A percentile compares a stretch with the other conserved stretches of the same genome.
phyloP scores from a whole-genome alignment of 2,329 filamentous ascomycete genomes.

The Sordariomycetes sp. region DNA sequence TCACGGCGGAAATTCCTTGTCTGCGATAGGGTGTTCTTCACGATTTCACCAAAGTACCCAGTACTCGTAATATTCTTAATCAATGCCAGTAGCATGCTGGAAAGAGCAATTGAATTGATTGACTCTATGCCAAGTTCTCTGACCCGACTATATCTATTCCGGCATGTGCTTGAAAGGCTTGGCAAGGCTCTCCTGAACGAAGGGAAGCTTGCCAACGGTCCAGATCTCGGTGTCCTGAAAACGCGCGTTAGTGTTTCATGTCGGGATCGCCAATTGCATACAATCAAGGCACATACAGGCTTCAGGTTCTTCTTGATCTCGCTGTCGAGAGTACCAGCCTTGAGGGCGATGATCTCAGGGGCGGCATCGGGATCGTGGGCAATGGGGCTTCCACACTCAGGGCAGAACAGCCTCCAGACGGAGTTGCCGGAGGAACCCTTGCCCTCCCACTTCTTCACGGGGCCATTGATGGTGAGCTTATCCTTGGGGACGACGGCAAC shows the following conservation, averaged over 20 bases:
- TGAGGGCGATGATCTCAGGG: constrained; percentile 60
- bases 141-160: constrained; percentile 36
- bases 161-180: constrained; percentile 59
- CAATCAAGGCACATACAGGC: constrained; percentile 36
- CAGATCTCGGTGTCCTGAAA: constrained; percentile 59
- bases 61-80: neutral
- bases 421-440: constrained; percentile 50
- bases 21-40: no score
- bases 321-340: constrained; percentile 53
- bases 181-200: constrained; percentile 56
- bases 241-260: no score
- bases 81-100: neutral
- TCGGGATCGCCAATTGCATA: neutral
- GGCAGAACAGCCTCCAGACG: constrained; percentile 62
- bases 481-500: constrained; percentile 59
- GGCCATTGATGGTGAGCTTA: constrained; percentile 53
- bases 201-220: constrained; percentile 59
- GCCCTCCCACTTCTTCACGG: constrained; percentile 55
- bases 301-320: constrained; percentile 61
- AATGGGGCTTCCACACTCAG: constrained; percentile 60
- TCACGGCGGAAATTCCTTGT: no score
- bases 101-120: no score
- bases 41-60: no score
- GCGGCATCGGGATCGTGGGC: constrained; percentile 63
- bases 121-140: no score